Conservation (phyloP, 192 early-diverging fungal species). For the Entomortierella chlamydospora region DNA sequence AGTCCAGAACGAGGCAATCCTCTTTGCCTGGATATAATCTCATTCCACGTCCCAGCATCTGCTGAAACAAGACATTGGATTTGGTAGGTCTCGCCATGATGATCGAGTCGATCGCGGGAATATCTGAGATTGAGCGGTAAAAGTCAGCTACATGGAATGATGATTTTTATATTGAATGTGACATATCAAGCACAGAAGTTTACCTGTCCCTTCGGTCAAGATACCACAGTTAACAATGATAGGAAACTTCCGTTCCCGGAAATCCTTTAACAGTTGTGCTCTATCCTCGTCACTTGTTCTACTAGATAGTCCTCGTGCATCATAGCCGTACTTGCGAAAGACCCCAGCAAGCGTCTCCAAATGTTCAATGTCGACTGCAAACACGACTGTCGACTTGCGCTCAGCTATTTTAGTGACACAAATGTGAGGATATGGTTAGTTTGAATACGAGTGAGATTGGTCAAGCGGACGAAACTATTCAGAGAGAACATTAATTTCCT, state of each 20-base stretch:
- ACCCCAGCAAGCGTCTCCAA: constrained; percentile 64
- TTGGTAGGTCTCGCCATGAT: constrained; percentile 88
- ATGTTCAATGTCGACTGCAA: constrained; percentile 89
- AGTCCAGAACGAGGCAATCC: constrained; percentile 87
- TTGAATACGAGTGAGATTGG: too few species aligned
- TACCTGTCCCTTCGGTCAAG: constrained; percentile 70
- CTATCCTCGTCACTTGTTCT: constrained; percentile 67
- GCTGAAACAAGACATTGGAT: constrained; percentile 88
- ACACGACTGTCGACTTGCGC: constrained; percentile 82
- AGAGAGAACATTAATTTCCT: too few species aligned
- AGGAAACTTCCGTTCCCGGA: constrained; percentile 68
- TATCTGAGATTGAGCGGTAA: constrained; percentile 64
- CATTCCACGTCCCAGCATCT: constrained; percentile 97
- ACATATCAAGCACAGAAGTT: too few species aligned
- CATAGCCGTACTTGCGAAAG: constrained; percentile 66
- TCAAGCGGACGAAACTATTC: too few species aligned
- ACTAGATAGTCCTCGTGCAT: constrained; percentile 67
- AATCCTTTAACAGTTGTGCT: constrained; percentile 67
- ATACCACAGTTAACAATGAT: constrained; percentile 94
- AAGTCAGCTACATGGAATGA: too few species aligned
- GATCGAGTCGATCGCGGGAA: constrained; percentile 90
- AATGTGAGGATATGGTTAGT: too few species aligned
- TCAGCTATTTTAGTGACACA: constrained; percentile 16
- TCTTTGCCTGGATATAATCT: constrained; percentile 70
- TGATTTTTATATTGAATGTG: too few species aligned